Conservation (phyloP, 805 yeast species). For the Ogataea degrootiae region DNA sequence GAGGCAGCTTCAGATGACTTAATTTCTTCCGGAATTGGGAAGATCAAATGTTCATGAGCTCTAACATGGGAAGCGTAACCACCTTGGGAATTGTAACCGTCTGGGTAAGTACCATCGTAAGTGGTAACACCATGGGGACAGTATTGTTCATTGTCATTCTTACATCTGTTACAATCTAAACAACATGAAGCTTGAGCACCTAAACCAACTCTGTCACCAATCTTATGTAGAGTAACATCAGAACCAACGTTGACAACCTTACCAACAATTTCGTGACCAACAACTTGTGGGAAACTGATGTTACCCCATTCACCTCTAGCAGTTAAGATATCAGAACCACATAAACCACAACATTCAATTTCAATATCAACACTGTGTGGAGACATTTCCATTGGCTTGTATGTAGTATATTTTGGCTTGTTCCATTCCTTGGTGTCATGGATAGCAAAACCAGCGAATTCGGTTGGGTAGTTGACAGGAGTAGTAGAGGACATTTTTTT, state of each 20-base stretch:
- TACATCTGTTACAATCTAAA: conserved; percentile 33
- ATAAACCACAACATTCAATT: conserved; percentile 59
- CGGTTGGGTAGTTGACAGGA: conserved; percentile 42
- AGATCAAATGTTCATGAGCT: conserved; percentile 41
- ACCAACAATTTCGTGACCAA: conserved; percentile 46
- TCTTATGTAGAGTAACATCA: conserved; percentile 30
- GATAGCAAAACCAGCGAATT: conserved; percentile 56
- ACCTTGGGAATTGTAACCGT: conserved; percentile 35
- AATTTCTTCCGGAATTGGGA: conserved; percentile 42
- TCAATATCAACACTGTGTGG: conserved; percentile 50
- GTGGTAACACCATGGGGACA: conserved; percentile 38
- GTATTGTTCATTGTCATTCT: conserved; percentile 40
- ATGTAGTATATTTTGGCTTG: conserved; percentile 47
- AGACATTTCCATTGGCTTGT: conserved; percentile 42
- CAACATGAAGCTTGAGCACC: conserved; percentile 41
- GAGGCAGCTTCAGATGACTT: conserved; percentile 41
- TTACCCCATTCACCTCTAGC: conserved; percentile 42
- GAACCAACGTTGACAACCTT: conserved; percentile 35
- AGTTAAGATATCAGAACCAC: conserved; percentile 60
- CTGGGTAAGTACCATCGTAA: conserved; percentile 35
- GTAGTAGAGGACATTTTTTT: conserved; percentile 1
- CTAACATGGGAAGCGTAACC: conserved; percentile 46
- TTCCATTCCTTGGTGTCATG: conserved; percentile 47
- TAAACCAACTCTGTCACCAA: conserved; percentile 43
- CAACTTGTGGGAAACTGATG: conserved; percentile 37